Evolutionary conservation across 73 alveolate genomes (phyloP), one percentile per base, ranked within the genome.

Genomic region (Stentor coeruleus): DNA sequence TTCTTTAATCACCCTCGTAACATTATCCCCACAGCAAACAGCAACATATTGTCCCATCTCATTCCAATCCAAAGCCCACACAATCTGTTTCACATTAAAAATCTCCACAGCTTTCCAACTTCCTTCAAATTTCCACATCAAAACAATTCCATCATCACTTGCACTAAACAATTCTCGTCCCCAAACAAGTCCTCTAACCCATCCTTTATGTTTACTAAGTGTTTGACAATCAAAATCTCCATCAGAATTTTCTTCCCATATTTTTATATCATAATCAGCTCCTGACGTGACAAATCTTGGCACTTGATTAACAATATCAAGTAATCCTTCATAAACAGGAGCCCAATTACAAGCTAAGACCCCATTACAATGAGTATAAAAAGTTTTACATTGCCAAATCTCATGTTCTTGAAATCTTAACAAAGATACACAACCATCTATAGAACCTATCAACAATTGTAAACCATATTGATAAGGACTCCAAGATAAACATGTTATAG

Each of bases 241-340:
- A 0, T 59, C 91, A n/a, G n/a, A n/a, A 3, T 55, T 88, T 35
- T 93, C 75, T 83, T 93, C 98, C 97, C 98, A 96, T n/a, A 96
- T 93, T 86, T 95, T 95, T 85, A 96, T 77, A 72, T 89, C 84
- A 28, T 96, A 84, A 87, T 97, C 99, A 28, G 91, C 89, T 11
- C 99, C 99, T 39, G 94, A 90, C 4, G 99, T 97, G 1, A 88
- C 98, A 91, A 97, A 77, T 59, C 72, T 81, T 33, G 84, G 60
- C 33, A 60, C 35, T 0, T 37, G 81, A n/a, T 66, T 72, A 60
- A 55, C 81, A 6, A 6, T 38, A 57, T 77, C 73, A 14, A 84
- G 77, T 55, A 88, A 35, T 0, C 83, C 20, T 75, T n/a, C 3
- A 87, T 90, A 36, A 40, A 74, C 35, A 89, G 94, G 94, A 0